A percentile compares a stretch with the other conserved stretches of the same genome.
Conservation (phyloP, 1,284 basidiomycete species). For the Austroboletus novae-zelandiae region DNA sequence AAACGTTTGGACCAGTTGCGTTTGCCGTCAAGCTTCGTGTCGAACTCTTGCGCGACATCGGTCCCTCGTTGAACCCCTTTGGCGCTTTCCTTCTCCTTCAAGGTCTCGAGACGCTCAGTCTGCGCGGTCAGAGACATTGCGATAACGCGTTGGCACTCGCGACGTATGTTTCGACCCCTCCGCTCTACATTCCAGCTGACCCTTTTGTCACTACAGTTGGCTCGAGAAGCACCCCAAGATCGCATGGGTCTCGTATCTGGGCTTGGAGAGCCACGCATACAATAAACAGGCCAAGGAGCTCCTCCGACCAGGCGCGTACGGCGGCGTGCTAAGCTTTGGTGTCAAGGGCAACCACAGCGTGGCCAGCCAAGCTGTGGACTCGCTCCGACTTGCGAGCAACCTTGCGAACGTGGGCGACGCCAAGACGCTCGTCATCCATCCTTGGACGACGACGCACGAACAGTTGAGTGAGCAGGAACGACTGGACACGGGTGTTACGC, state of each 20-base stretch:
- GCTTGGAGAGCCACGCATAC: constrained; percentile 64
- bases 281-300: constrained; percentile 61
- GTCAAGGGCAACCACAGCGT: constrained; percentile 62
- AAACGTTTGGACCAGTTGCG: constrained; percentile 73
- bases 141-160: constrained; percentile 78
- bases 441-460: constrained; percentile 81
- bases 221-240: constrained; percentile 72
- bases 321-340: constrained; percentile 83
- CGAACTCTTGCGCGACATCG: constrained; percentile 78
- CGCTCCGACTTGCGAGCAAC: constrained; percentile 71
- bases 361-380: constrained; percentile 73
- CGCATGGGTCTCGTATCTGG: constrained; percentile 82
- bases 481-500: constrained; percentile 69
- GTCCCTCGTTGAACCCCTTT: constrained; percentile 77
- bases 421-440: constrained; percentile 84
- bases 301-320: constrained; percentile 59
- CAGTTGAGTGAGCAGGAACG: constrained; percentile 75
- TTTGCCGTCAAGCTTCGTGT: constrained; percentile 75
- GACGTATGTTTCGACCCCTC: constrained; percentile 36
- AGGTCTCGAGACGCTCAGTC: constrained; percentile 83
- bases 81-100: constrained; percentile 82
- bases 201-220: constrained; percentile 37
- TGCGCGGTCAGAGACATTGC: constrained; percentile 75
- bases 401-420: constrained; percentile 80
- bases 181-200: neutral